A percentile compares a stretch with the other conserved stretches of the same genome.
These are phyloP conservation scores for Fagopyrum esculentum DNA, from an alignment of 148 eudicot species.

Conservation along the genomic window DNA sequence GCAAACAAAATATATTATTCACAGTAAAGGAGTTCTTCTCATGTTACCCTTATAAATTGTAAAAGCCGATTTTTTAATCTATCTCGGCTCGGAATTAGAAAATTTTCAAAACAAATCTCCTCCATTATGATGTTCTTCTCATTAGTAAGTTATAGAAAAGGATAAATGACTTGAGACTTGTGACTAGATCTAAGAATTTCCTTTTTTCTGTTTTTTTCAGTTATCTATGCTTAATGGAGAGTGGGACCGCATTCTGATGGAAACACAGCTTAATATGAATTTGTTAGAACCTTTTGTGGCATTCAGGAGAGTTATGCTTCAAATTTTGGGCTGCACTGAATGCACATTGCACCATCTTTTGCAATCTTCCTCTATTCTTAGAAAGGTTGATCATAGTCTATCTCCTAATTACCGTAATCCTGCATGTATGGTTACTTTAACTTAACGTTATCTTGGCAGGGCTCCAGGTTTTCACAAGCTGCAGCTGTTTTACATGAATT, in stretches of 20 bases:
- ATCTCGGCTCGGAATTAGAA: not conserved
- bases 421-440: not conserved
- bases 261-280: slow-evolving; percentile 76
- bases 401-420: not conserved
- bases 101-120: not conserved
- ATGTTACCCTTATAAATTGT: not conserved
- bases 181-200: not conserved
- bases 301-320: slow-evolving; percentile 78
- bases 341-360: slow-evolving; percentile 67
- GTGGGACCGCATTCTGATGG: slow-evolving; percentile 62
- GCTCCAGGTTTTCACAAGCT: slow-evolving; percentile 86
- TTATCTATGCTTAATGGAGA: slow-evolving; percentile 53
- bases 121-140: not conserved
- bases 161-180: not conserved
- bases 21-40: slow-evolving; percentile 4
- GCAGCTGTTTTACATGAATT: slow-evolving; percentile 87
- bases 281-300: slow-evolving; percentile 89
- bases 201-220: slow-evolving; percentile 22
- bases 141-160: not conserved
- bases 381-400: slow-evolving; percentile 49
- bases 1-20: not conserved
- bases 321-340: slow-evolving; percentile 57
- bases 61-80: no score
- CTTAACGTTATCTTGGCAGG: slow-evolving; percentile 34
- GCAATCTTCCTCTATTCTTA: slow-evolving; percentile 77